A percentile compares a stretch with the other conserved stretches of the same genome.
Evolutionary conservation across 345 rosid genomes (phyloP).

Genomic region (Aurinia saxatilis): DNA sequence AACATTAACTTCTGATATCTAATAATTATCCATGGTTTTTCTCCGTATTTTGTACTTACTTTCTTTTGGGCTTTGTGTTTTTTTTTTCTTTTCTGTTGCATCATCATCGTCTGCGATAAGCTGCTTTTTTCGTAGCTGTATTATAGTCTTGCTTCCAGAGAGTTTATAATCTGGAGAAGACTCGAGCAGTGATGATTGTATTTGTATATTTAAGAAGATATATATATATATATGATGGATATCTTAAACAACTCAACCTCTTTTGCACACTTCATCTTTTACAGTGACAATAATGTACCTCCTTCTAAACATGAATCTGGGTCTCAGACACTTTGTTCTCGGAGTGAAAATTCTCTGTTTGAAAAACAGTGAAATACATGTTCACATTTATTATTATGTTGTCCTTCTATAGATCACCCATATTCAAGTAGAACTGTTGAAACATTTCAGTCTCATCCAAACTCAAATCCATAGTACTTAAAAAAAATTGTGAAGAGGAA

Average conservation of each 20-base stretch:
- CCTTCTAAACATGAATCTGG: neutral
- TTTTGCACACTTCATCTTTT: neutral
- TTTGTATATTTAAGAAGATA: slow-evolving; percentile 15
- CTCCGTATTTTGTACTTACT: neutral
- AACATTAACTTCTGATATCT: slow-evolving; percentile 43
- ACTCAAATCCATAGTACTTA: too few relatives aligned
- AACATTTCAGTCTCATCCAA: too few relatives aligned
- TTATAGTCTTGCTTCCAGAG: slow-evolving; percentile 21
- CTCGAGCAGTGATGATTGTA: slow-evolving; percentile 20
- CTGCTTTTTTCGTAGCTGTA: slow-evolving; percentile 8
- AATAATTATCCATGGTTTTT: neutral
- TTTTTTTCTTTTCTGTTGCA: neutral
- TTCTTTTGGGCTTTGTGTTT: neutral
- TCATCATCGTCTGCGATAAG: slow-evolving; percentile 19
- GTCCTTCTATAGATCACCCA: too few relatives aligned
- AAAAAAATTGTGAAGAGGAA: too few relatives aligned
- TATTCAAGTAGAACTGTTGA: too few relatives aligned
- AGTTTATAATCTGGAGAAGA: slow-evolving; percentile 25
- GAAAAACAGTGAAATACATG: too few relatives aligned
- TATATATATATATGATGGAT: neutral
- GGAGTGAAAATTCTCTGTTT: too few relatives aligned
- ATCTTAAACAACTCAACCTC: neutral
- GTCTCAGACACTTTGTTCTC: too few relatives aligned
- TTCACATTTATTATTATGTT: too few relatives aligned
- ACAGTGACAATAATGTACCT: neutral